A percentile compares a stretch with the other conserved stretches of the same genome.
Conservation (phyloP, 2,329 filamentous ascomycete species). For the Anisogramma anomala region DNA sequence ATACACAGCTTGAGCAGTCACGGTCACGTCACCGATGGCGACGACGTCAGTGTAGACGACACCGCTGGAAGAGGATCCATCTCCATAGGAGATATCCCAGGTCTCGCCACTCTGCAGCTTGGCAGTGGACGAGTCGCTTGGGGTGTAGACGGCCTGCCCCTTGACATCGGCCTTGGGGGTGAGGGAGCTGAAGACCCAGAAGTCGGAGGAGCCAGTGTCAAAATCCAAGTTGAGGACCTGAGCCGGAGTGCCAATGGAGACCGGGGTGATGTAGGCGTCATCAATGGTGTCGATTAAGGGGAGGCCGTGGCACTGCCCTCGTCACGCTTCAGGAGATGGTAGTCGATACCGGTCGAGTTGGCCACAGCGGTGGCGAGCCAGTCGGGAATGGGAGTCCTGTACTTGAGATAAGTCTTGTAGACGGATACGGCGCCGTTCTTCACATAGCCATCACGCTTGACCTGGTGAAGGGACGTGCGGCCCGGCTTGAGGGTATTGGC, state of each 20-base stretch:
- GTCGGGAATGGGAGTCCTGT: slow-evolving; percentile 11
- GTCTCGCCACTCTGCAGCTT: slow-evolving; percentile 29
- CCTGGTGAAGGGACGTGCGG: slow-evolving; percentile 12
- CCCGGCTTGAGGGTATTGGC: slow-evolving; percentile 8
- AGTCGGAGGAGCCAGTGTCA: slow-evolving; percentile 56
- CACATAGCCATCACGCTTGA: slow-evolving; percentile 11
- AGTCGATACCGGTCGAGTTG: slow-evolving; percentile 11
- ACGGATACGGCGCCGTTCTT: slow-evolving; percentile 14
- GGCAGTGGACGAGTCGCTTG: slow-evolving; percentile 28
- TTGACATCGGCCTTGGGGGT: slow-evolving; percentile 33
- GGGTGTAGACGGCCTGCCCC: slow-evolving; percentile 47
- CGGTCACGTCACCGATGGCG: slow-evolving; percentile 46
- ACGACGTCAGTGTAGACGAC: slow-evolving; percentile 55
- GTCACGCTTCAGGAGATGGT: slow-evolving; percentile 6
- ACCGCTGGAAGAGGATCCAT: slow-evolving; percentile 49
- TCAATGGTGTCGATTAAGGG: slow-evolving; percentile 9
- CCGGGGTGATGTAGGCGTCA: slow-evolving; percentile 38
- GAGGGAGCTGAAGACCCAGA: slow-evolving; percentile 56
- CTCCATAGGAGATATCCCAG: slow-evolving; percentile 52
- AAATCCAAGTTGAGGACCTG: slow-evolving; percentile 52
- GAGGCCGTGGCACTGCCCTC: slow-evolving; percentile 7
- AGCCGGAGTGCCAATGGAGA: slow-evolving; percentile 42
- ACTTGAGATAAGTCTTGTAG: slow-evolving; percentile 16
- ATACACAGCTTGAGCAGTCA: slow-evolving; percentile 45
- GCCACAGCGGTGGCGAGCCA: slow-evolving; percentile 11